Percentiles rank a stretch among this genome's conserved stretches.
These are phyloP conservation scores for Massarina eburnea DNA, from an alignment of 2,329 filamentous ascomycete species.

Conservation along the genomic window DNA sequence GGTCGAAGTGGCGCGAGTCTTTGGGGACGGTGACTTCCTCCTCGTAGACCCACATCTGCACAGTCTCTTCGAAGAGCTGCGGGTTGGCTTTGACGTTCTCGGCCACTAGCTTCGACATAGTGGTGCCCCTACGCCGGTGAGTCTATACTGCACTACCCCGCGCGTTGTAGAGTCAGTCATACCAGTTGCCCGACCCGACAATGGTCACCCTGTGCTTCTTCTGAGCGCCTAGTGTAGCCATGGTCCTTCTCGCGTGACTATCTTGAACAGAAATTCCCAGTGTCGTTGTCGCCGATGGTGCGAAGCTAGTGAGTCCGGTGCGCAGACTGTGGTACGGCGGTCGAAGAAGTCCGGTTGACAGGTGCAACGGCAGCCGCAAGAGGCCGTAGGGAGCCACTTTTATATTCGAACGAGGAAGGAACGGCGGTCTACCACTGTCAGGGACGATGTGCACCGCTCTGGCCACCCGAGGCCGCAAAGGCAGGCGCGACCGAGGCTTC, in stretches of 20 bases:
- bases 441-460: not conserved
- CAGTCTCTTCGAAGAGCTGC: conserved; percentile 80
- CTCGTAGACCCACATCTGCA: conserved; percentile 98
- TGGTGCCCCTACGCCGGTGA: conserved; percentile 72
- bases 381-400: conserved; percentile 27
- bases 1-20: conserved; percentile 72
- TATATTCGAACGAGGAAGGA: conserved; percentile 15
- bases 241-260: conserved; percentile 40
- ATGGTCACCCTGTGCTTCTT: conserved; percentile 92
- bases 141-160: not conserved
- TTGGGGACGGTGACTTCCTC: conserved; percentile 78
- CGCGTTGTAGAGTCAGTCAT: conserved; percentile 34
- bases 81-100: conserved; percentile 82
- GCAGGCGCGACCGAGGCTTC: conserved; percentile 34
- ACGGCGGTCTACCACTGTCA: too few relatives aligned
- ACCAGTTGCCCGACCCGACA: conserved; percentile 97
- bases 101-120: conserved; percentile 94
- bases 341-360: conserved; percentile 21
- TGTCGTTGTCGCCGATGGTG: conserved; percentile 1
- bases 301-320: conserved; percentile 11
- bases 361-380: conserved; percentile 15
- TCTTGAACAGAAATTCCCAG: too few relatives aligned
- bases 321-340: conserved; percentile 7
- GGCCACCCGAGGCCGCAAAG: not conserved
- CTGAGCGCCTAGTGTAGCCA: conserved; percentile 54